Evolutionary conservation across 352 stramenopile genomes (phyloP).

Genomic region (Chrysophaeum taylorii): DNA sequence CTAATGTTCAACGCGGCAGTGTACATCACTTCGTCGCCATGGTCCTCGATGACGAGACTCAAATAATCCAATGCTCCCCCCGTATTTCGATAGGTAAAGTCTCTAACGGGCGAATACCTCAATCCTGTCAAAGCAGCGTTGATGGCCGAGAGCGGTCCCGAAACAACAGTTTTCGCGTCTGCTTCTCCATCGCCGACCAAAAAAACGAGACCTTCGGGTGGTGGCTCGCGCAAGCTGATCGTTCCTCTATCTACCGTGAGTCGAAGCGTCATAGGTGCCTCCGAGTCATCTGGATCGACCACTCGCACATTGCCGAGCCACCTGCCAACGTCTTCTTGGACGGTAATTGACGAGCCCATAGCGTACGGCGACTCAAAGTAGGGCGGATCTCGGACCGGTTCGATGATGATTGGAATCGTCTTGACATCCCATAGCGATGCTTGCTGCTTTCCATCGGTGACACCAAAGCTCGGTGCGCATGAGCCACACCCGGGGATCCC

Average conservation of each 20-base stretch:
- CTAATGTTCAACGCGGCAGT: background rate
- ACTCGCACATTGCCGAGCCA: background rate
- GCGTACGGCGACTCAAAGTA: background rate
- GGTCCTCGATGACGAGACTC: background rate
- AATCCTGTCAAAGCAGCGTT: background rate
- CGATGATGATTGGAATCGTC: background rate
- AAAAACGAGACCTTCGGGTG: background rate
- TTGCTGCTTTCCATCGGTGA: background rate
- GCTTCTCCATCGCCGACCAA: background rate
- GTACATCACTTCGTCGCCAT: background rate
- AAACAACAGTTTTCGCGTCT: background rate
- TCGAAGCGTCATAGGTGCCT: background rate
- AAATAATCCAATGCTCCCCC: too few relatives aligned
- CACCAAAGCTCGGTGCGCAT: background rate
- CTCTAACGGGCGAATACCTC: background rate
- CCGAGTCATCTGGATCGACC: background rate
- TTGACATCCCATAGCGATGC: background rate
- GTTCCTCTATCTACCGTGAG: background rate
- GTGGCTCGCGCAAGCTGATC: background rate
- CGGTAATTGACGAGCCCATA: background rate
- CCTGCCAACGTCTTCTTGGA: background rate
- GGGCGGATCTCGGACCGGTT: background rate
- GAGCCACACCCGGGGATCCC: background rate
- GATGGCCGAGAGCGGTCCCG: background rate
- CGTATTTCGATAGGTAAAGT: background rate